Base-by-base conservation (phyloP, 129 eudicot genomes). In the Pseudognaphalium luteoalbum region DNA sequence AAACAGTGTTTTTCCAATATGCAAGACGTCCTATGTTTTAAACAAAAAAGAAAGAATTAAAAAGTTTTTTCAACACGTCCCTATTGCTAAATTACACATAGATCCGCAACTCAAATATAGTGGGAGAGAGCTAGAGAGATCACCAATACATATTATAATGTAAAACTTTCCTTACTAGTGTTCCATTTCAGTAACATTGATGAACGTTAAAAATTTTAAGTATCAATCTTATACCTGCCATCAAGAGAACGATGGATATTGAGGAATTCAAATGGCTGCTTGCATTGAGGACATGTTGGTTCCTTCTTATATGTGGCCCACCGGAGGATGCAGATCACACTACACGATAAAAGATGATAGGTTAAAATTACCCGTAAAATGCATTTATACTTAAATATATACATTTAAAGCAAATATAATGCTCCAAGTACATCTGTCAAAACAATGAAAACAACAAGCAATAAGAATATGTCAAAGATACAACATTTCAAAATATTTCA, bases 221-320 rank as follows among this genome's bases (percentile, higher is more conserved):
- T 19, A 61, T 12, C 10, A 29, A 12, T n/a, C 37, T 2, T 7
- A 30, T 87, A 92, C 97, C 96, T 87, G 78, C 97, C 97, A 87
- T 91, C 97, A 81, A 91, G 97, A 33, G 92, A 79, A 25, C 90
- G 91, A 73, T 91, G 95, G 44, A 91, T 56, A 76, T 84, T 81
- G 67, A 91, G 95, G 72, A 86, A 86, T 79, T 81, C 90, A 22
- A 91, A 91, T 4, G 92, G 92, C 81, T 86, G 75, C 74, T 92
- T 92, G 84, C 97, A 92, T 80, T 92, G 96, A 19, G 97, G 97
- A 77, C 97, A 92, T 1, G 86, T 87, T 17, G 97, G 96, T 73
- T 89, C 89, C 78, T 82, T 83, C 72, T 89, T 88, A 81, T 85
- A 89, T 8, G 97, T 82, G 20, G 97, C 96, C 97, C 97, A 92